Percentiles rank a stretch among this genome's conserved stretches.
These are phyloP conservation scores for Metschnikowia gelsemii DNA, from an alignment of 805 yeast species.

Conservation along the genomic window DNA sequence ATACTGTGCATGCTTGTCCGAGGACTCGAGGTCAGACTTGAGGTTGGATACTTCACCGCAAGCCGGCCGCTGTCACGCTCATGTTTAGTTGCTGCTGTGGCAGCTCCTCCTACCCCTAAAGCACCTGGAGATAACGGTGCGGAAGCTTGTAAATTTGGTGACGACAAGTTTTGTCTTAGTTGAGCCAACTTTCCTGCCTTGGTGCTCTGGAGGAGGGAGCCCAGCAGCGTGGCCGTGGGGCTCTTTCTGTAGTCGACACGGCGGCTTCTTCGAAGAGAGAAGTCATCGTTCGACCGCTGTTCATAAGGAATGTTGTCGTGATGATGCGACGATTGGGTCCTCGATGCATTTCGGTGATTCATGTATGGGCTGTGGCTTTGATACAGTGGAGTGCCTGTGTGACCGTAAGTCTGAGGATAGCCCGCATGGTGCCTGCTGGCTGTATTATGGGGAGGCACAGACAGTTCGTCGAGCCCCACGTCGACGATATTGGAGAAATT, in stretches of 20 bases:
- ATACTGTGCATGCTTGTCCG: conserved; percentile 17
- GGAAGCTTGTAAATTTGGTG: conserved; percentile 2
- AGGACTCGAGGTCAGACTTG: no score
- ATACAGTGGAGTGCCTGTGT: no score
- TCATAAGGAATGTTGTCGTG: neutral
- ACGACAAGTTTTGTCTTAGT: conserved; percentile 22
- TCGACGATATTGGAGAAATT: conserved; percentile 6
- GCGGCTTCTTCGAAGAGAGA: conserved; percentile 39
- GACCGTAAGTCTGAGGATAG: no score
- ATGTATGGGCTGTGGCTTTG: no score
- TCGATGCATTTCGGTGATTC: no score
- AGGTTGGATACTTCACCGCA: neutral
- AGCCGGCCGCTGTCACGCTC: neutral
- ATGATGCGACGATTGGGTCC: no score
- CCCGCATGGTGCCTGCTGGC: no score
- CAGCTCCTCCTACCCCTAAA: no score
- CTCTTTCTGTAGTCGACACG: conserved; percentile 41
- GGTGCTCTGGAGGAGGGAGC: conserved; percentile 25
- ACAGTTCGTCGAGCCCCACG: no score
- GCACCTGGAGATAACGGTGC: no score
- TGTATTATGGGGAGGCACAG: no score
- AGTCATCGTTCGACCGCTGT: conserved; percentile 19
- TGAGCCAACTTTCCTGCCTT: conserved; percentile 29
- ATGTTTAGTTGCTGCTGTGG: no score
- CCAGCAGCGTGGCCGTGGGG: conserved; percentile 21